Conservation (phyloP, 257 asterid species). For the Scutellaria minor region DNA sequence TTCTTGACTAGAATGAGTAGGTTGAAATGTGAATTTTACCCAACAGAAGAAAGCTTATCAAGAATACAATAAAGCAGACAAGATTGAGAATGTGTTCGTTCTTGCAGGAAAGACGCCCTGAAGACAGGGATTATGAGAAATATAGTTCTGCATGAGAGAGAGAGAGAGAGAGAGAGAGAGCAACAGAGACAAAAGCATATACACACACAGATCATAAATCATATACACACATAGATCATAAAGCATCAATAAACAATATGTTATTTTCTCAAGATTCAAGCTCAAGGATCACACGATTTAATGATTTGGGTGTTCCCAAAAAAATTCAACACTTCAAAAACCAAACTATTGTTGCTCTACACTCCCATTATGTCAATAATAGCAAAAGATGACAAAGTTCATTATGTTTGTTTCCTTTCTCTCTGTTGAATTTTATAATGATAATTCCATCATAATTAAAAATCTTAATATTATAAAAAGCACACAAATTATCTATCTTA, state of each 20-base stretch:
- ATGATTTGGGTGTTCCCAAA: not conserved
- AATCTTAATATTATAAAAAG: not conserved
- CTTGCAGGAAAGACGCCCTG: not conserved
- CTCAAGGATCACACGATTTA: not conserved
- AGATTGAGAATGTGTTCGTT: constrained; percentile 9
- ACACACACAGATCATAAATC: not conserved
- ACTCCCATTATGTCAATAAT: constrained; percentile 16
- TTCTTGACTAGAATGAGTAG: constrained; percentile 5
- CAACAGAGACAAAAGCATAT: not conserved
- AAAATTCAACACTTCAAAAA: not conserved
- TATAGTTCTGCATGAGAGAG: not conserved
- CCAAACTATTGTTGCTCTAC: constrained; percentile 1
- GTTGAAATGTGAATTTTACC: constrained; percentile 9
- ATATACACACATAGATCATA: not conserved
- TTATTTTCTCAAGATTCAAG: constrained; percentile 18
- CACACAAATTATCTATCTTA: constrained; percentile 15
- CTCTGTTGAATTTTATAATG: not conserved
- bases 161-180: not conserved
- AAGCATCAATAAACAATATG: not conserved
- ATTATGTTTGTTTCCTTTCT: not conserved
- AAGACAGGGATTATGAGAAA: constrained; percentile 10
- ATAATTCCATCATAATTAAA: constrained; percentile 7
- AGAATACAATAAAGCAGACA: constrained; percentile 19
- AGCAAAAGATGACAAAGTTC: not conserved
- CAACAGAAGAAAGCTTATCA: constrained; percentile 18